These are phyloP conservation scores for Cercophora sp. DNA, from an alignment of 495 filamentous ascomycete genomes.

Conservation along the genomic window DNA sequence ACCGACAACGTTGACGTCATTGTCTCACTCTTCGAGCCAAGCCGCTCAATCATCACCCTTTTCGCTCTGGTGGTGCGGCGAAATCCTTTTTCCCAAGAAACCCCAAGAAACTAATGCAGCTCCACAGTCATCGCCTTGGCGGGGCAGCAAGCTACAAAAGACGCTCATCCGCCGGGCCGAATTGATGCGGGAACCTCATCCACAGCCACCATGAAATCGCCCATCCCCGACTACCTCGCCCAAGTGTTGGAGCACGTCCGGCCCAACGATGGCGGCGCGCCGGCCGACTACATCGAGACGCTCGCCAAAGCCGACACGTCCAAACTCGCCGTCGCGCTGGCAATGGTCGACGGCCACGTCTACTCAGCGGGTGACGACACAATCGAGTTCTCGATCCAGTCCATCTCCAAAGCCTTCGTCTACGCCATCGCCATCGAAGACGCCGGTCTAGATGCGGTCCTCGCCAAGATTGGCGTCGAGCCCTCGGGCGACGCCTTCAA, in stretches of 20 bases:
- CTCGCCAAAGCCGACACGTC: conserved; percentile 5
- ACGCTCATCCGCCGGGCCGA: neutral
- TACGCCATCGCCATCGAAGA: conserved; percentile 7
- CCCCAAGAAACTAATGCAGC: conserved; percentile 5
- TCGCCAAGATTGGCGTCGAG: conserved; percentile 2
- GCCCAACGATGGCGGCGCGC: neutral
- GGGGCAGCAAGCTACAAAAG: neutral
- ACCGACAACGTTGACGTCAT: too few relatives aligned
- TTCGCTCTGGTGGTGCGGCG: too few relatives aligned
- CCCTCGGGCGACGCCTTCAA: conserved; percentile 4
- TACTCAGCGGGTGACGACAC: conserved; percentile 2
- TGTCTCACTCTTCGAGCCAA: too few relatives aligned
- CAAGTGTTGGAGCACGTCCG: conserved; percentile 1
- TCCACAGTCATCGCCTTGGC: neutral
- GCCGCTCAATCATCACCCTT: too few relatives aligned
- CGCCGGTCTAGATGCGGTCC: neutral
- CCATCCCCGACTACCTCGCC: conserved; percentile 3
- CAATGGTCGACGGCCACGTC: neutral
- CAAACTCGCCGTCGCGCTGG: conserved; percentile 1
- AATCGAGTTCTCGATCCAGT: conserved; percentile 4
- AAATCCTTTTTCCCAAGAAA: too few relatives aligned
- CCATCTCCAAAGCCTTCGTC: conserved; percentile 4
- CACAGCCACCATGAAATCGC: conserved; percentile 2
- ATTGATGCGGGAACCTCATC: neutral
- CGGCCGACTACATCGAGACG: conserved; percentile 2